Evolutionary conservation across 2,329 filamentous ascomycete species (phyloP), one percentile per base, ranked within the genome.

Genomic region (Alternaria sp.): DNA sequence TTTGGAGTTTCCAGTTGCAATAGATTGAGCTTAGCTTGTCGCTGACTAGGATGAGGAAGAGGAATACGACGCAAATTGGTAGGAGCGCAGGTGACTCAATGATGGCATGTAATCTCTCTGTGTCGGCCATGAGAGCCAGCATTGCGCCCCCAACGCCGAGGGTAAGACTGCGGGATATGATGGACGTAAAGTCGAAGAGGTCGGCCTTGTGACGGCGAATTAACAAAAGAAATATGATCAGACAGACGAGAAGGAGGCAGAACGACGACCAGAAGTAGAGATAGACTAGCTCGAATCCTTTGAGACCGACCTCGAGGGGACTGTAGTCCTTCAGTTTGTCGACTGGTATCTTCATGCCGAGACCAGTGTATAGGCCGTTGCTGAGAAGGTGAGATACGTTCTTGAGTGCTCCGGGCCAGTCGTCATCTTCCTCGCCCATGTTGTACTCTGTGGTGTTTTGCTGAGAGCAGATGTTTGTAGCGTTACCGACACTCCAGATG

Each of bases 201-300:
- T 82, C 80, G 59, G 74, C 73, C 50, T 77, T 79, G 67, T 80
- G 74, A n/a, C 74, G 69, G 8, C 79, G 75, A 65, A 82, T 81
- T 12, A 82, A 72, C 65, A 81, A 67, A 7, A 80, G 74, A 67
- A 82, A 81, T 44, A 75, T 47, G 55, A 81, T 76, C 17, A 77
- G 69, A 57, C 76, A 77, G n/a, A 75, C 46, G 12, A 81, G 69
- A 26, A 82, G 74, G 25, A 77, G 67, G 68, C 77, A 79, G 56
- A 79, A 74, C 10, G 75, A 77, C 17, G 70, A 68, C 72, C 81
- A 79, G 67, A 76, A 77, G 71, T 81, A 82, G 10, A 81, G 63
- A 56, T 78, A 80, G 3, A 77, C 76, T 4, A 77, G 58, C 44
- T 66, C 69, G 73, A 74, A 80, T 36, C 68, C 73, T 32, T 73